A percentile compares a stretch with the other conserved stretches of the same genome.
Evolutionary conservation across 2,329 filamentous ascomycete species (phyloP).

Genomic region (Aspergillus sojae): DNA sequence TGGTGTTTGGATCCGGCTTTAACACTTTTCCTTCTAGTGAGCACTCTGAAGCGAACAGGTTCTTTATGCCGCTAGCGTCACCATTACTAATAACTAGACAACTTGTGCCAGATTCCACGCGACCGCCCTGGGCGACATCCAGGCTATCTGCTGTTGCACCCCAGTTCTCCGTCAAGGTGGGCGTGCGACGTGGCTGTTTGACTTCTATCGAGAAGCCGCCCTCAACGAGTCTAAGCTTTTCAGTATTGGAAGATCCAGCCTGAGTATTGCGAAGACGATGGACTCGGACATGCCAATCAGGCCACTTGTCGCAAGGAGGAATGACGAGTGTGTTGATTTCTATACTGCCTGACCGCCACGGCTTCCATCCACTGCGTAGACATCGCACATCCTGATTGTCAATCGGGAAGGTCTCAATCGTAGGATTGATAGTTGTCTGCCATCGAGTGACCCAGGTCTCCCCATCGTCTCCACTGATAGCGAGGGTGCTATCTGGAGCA

Average conservation of each 20-base stretch:
- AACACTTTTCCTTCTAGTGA: neutral
- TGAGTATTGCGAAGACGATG: constrained; percentile 13
- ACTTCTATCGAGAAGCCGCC: neutral
- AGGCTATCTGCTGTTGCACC: neutral
- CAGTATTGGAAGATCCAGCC: neutral
- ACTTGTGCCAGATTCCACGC: neutral
- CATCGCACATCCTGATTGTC: neutral
- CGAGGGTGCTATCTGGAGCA: constrained; percentile 44
- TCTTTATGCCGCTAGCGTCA: neutral
- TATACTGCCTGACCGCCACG: constrained; percentile 19
- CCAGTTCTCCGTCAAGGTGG: neutral
- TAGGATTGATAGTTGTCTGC: neutral
- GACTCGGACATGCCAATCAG: constrained; percentile 24
- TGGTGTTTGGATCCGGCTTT: constrained; percentile 15
- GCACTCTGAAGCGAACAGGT: neutral
- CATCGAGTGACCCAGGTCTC: constrained; percentile 38
- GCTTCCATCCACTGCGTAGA: constrained; percentile 16
- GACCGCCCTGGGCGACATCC: neutral
- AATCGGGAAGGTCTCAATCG: neutral
- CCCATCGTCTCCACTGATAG: constrained; percentile 41
- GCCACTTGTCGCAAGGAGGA: constrained; percentile 16
- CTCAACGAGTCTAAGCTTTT: constrained; percentile 6
- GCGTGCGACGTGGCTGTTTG: neutral
- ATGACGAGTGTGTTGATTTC: constrained; percentile 17
- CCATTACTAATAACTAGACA: neutral